Base-by-base conservation (phyloP, 2,329 filamentous ascomycete genomes). In the Fusarium sp. region DNA sequence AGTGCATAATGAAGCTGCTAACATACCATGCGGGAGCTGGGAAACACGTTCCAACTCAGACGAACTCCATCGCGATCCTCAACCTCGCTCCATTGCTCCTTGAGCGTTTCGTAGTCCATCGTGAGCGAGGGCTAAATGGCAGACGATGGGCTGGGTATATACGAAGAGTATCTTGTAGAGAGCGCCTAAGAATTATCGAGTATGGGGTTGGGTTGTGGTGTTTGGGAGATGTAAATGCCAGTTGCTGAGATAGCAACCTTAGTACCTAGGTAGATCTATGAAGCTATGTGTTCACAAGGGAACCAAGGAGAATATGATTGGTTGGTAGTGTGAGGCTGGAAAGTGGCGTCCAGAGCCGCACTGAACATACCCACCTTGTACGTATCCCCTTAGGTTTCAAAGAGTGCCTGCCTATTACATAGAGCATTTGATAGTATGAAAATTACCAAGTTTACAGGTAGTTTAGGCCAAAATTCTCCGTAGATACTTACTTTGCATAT, bases 1-100 rank as follows among this genome's bases (percentile, higher is more conserved):
- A 27, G 21, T 10, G 31, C 39, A 46, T 17, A 14, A 25, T 13
- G 11, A 14, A 25, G 33, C 21, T 41, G n/a, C 31, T 11, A 82
- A 40, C 87, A 74, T 74, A 93, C 94, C 94, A 99, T 97, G 79
- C 96, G 93, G 76, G 95, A 95, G 84, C 94, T 97, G 48, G 96
- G 96, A 76, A 99, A 97, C 64, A 96, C 96, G 79, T 99, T 99
- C 96, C 96, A 99, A 82, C 95, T 97, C 71, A 99, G 86, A 67
- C 96, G 90, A 76, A 98, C 89, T 64, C 96, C 96, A 88, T 99
- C 96, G 73, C 93, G 90, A 77, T 99, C 96, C 84, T 99, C 96
- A 60, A 97, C 90, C 79, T 97, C 94, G 76, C 91, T 93, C 94
- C 94, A 97, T 83, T 95, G 91, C 81, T 97, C 94, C 83, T 97